These are phyloP conservation scores for Colletotrichum orchidophilum DNA, from an alignment of 2,329 filamentous ascomycete genomes.

Conservation along the genomic window DNA sequence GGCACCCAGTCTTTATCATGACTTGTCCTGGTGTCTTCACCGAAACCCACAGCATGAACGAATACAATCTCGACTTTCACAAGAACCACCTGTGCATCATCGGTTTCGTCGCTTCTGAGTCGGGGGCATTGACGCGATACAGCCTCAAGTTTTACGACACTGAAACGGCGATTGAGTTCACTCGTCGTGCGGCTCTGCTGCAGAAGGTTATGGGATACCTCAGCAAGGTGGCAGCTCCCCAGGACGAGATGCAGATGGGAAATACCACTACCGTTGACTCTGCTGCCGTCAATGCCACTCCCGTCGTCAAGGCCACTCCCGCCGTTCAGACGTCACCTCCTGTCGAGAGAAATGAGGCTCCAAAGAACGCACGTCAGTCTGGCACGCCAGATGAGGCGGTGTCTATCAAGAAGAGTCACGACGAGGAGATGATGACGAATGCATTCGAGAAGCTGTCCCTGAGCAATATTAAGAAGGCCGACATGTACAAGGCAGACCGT, in stretches of 20 bases:
- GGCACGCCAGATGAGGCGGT: too few species aligned
- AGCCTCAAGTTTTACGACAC: not conserved
- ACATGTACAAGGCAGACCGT: constrained; percentile 18
- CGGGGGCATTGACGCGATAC: not conserved
- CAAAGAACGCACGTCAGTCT: too few species aligned
- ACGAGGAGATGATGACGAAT: not conserved
- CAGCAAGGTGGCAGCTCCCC: not conserved
- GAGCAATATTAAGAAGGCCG: constrained; percentile 9
- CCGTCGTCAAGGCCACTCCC: not conserved
- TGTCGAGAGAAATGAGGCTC: too few species aligned
- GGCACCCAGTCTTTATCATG: not conserved
- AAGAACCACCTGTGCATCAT: not conserved
- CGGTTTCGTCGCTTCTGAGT: not conserved
- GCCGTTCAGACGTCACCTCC: too few species aligned
- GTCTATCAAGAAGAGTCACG: not conserved
- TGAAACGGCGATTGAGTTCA: not conserved
- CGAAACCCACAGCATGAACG: not conserved
- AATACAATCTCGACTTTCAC: not conserved
- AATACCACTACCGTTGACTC: not conserved
- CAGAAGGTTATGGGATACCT: not conserved
- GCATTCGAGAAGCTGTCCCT: constrained; percentile 19
- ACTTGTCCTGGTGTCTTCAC: not conserved
- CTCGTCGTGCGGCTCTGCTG: not conserved
- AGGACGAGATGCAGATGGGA: not conserved
- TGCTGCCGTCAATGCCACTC: not conserved